Evolutionary conservation across 208 protist genomes (phyloP), one percentile per base, ranked within the genome.

Genomic region (Crithidia sp.): DNA sequence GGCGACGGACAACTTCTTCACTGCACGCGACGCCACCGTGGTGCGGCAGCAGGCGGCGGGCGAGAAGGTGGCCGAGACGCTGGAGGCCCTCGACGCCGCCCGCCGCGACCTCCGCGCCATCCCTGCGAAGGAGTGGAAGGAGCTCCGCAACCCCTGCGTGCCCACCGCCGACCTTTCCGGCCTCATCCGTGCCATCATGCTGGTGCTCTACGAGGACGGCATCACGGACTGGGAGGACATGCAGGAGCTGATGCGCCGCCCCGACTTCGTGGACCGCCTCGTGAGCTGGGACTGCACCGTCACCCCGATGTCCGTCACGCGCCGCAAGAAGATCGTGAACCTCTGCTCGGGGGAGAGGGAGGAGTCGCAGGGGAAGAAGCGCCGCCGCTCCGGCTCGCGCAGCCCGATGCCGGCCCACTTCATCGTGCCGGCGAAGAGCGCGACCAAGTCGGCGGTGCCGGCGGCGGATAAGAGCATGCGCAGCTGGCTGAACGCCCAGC

Each of bases 151-250:
- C 14, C 63, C 69, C 0, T 71, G 57, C 53, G 75, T 75, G 36
- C 71, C 81, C 12, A 44, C 74, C 41, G 64, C 74, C 17, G 72
- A 76, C 8, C 43, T 89, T n/a, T 4, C 78, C 3, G 64, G 78
- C 37, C 53, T 92, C 56, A 17, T 84, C 47, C 84, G 83, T 19
- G 79, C 87, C 3, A 56, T 94, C 37, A 87, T 94, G 87, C 65
- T 94, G 52, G 76, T 91, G 40, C 75, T 94, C 7, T 77, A 86
- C 76, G 87, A 94, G 82, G 89, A 94, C 69, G 75, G 65, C 58
- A 76, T 72, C 36, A 77, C 45, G 14, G 43, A 16, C 4, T 90
- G 83, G 89, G 84, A 90, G 45, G 73, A 67, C 19, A 89, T 92
- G 63, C 86, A 90, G 76, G 64, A 56, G 37, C 70, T 91, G n/a